Conservation (phyloP, 177 flowering plant species). For the Vitis hybrid region DNA sequence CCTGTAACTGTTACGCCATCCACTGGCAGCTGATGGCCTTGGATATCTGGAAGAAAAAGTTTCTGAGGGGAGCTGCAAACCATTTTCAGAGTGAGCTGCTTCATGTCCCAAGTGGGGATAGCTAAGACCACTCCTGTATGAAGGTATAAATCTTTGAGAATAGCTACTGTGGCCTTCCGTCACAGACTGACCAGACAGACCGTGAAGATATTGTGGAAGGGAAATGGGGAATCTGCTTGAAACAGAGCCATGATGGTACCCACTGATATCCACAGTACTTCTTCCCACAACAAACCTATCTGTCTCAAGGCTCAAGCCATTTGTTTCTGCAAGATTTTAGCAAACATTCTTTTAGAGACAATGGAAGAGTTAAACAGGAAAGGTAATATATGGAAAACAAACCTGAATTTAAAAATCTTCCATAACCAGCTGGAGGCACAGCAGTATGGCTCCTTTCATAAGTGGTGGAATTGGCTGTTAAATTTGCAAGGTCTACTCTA, state of each 20-base stretch:
- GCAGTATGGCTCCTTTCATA: slow-evolving; percentile 25
- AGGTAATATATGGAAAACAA: neutral
- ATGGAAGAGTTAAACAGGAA: neutral
- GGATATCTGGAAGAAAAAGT: slow-evolving; percentile 25
- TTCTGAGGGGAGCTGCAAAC: slow-evolving; percentile 16
- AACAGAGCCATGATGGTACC: slow-evolving; percentile 18
- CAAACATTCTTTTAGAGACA: neutral
- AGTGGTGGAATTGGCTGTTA: slow-evolving; percentile 16
- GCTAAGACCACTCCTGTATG: slow-evolving; percentile 25
- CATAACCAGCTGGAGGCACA: slow-evolving; percentile 22
- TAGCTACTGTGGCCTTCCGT: slow-evolving; percentile 31
- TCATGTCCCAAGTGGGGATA: slow-evolving; percentile 21
- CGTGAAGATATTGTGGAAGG: slow-evolving; percentile 26
- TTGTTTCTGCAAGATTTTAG: slow-evolving; percentile 22
- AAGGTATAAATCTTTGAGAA: slow-evolving; percentile 29
- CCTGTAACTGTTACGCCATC: slow-evolving; percentile 34
- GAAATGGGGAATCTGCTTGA: slow-evolving; percentile 25
- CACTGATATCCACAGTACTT: slow-evolving; percentile 18
- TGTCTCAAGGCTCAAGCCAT: slow-evolving; percentile 25
- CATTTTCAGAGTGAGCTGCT: slow-evolving; percentile 16
- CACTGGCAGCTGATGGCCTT: slow-evolving; percentile 28
- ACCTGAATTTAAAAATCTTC: slow-evolving; percentile 27
- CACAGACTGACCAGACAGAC: slow-evolving; percentile 17
- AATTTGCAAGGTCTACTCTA: slow-evolving; percentile 14
- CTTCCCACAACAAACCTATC: slow-evolving; percentile 20